Evolutionary conservation across 805 yeast genomes (phyloP).

Genomic region (Kregervanrija pseudodelftensis): DNA sequence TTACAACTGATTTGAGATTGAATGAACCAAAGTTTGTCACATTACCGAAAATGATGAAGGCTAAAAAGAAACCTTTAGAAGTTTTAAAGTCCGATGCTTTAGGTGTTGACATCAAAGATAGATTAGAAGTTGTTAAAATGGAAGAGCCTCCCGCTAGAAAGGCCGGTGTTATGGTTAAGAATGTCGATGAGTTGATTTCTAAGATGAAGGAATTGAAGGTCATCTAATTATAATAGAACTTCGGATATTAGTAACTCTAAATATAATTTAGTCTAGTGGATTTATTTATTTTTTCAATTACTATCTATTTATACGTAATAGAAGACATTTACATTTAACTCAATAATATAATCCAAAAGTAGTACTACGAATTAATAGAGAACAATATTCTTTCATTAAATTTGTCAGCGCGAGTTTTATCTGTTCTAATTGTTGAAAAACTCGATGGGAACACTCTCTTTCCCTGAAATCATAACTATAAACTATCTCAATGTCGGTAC

Average conservation of each 20-base stretch:
- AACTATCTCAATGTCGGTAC: too few relatives aligned
- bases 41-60: slow-evolving; percentile 95
- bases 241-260: neutral
- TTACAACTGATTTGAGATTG: slow-evolving; percentile 89
- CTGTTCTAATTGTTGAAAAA: too few relatives aligned
- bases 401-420: too few relatives aligned
- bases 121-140: slow-evolving; percentile 64
- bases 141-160: slow-evolving; percentile 80
- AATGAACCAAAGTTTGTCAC: slow-evolving; percentile 96
- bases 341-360: too few relatives aligned
- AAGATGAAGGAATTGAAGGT: slow-evolving; percentile 76
- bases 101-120: slow-evolving; percentile 55
- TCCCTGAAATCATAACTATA: too few relatives aligned
- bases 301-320: neutral
- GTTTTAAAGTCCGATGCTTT: slow-evolving; percentile 58
- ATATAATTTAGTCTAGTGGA: neutral
- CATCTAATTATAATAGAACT: slow-evolving; percentile 30
- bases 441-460: too few relatives aligned
- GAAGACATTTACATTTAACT: neutral
- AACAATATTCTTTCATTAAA: too few relatives aligned
- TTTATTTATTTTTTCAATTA: neutral
- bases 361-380: too few relatives aligned
- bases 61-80: slow-evolving; percentile 90
- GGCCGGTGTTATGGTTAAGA: slow-evolving; percentile 73
- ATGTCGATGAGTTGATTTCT: slow-evolving; percentile 74